These are phyloP conservation scores for Collybia mongolica DNA, from an alignment of 768 basidiomycete genomes.

Conservation along the genomic window DNA sequence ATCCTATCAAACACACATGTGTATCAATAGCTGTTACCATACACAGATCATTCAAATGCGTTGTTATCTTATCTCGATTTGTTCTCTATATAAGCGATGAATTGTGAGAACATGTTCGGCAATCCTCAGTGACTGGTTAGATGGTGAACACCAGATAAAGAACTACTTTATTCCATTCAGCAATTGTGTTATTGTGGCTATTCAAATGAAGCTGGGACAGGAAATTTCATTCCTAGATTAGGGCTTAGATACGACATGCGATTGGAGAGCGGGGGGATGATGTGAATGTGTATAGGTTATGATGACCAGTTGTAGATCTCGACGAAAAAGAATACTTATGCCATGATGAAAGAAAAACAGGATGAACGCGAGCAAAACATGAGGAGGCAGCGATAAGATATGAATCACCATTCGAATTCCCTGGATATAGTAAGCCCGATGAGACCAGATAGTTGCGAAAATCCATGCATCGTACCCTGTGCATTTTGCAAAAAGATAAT, in stretches of 20 bases:
- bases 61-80: background rate
- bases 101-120: too few species aligned
- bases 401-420: conserved; percentile 40
- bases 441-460: too few species aligned
- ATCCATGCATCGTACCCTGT: conserved; percentile 68
- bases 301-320: conserved; percentile 8
- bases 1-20: too few species aligned
- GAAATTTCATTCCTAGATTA: conserved; percentile 1
- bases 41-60: background rate
- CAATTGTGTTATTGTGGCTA: too few species aligned
- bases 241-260: conserved; percentile 13
- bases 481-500: conserved; percentile 97
- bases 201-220: background rate
- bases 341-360: conserved; percentile 2
- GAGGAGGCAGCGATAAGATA: background rate
- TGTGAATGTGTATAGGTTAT: conserved; percentile 13
- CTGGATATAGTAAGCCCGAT: conserved; percentile 12
- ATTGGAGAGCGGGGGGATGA: conserved; percentile 15
- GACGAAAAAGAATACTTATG: background rate
- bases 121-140: too few species aligned
- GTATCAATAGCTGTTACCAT: conserved; percentile 8
- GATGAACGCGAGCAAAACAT: background rate
- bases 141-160: background rate
- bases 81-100: background rate
- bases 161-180: background rate